These are phyloP conservation scores for Misopates orontium DNA, from an alignment of 257 asterid species.

Conservation along the genomic window DNA sequence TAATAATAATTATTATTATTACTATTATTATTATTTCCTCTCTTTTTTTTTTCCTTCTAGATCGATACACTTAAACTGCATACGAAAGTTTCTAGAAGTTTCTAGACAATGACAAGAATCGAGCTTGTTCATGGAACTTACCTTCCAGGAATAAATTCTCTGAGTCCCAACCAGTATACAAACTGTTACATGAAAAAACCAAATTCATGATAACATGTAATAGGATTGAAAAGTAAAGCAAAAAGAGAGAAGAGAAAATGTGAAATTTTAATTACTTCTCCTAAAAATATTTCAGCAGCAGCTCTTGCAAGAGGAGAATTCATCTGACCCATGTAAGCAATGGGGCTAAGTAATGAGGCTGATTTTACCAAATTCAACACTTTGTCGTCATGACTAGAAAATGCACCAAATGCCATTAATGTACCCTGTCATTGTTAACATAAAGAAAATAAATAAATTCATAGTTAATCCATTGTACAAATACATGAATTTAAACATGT, in stretches of 20 bases:
- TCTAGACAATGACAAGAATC: too few relatives aligned
- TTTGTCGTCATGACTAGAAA: conserved; percentile 39
- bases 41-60: too few relatives aligned
- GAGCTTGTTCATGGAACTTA: background rate
- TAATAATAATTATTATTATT: too few relatives aligned
- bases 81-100: too few relatives aligned
- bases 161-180: conserved; percentile 62
- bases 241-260: too few relatives aligned
- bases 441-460: too few relatives aligned
- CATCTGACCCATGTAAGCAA: conserved; percentile 65
- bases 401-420: conserved; percentile 67
- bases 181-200: conserved; percentile 28
- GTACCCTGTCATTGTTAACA: conserved; percentile 52
- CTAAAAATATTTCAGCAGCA: conserved; percentile 52
- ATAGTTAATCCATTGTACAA: background rate
- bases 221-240: background rate
- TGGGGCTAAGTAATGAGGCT: conserved; percentile 73
- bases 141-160: conserved; percentile 62
- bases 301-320: conserved; percentile 54
- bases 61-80: background rate
- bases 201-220: background rate
- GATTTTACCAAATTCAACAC: conserved; percentile 45
- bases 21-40: too few relatives aligned
- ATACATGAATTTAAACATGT: too few relatives aligned
- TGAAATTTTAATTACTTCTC: conserved; percentile 45